phyloP scores from a whole-genome alignment of 805 yeast species.

The Cyberlindnera xylosilytica region DNA sequence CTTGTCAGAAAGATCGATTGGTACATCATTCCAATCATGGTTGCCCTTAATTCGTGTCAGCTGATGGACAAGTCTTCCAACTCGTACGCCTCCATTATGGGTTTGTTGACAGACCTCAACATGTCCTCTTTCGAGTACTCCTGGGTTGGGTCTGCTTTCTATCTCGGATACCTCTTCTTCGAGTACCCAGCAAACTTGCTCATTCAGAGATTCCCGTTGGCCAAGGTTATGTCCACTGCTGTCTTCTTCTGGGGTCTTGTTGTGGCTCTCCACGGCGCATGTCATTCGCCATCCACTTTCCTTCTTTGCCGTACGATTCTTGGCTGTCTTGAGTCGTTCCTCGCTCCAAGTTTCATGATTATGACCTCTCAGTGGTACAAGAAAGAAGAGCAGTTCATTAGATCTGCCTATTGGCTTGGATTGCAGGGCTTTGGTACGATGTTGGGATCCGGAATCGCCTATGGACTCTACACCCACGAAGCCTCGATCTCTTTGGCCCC shows the following conservation, averaged over 20 bases:
- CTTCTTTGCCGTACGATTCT: slow-evolving; percentile 44
- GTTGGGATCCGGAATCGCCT: slow-evolving; percentile 51
- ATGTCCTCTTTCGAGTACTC: slow-evolving; percentile 45
- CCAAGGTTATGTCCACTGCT: slow-evolving; percentile 44
- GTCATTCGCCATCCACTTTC: slow-evolving; percentile 34
- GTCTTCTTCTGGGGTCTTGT: slow-evolving; percentile 60
- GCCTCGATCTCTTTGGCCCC: slow-evolving; percentile 39
- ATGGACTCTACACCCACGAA: slow-evolving; percentile 38
- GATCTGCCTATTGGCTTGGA: slow-evolving; percentile 43
- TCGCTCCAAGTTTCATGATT: slow-evolving; percentile 54
- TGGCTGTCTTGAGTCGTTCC: slow-evolving; percentile 50
- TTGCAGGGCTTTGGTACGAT: slow-evolving; percentile 45
- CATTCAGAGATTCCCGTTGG: slow-evolving; percentile 56
- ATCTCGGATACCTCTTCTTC: slow-evolving; percentile 60
- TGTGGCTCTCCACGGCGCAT: slow-evolving; percentile 49
- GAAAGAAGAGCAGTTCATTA: slow-evolving; percentile 40
- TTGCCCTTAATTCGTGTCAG: slow-evolving; percentile 34
- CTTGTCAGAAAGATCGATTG: slow-evolving; percentile 37
- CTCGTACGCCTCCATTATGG: slow-evolving; percentile 48
- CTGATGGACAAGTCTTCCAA: slow-evolving; percentile 41
- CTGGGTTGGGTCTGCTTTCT: slow-evolving; percentile 58
- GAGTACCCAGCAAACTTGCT: slow-evolving; percentile 46
- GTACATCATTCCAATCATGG: slow-evolving; percentile 36
- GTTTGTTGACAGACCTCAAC: slow-evolving; percentile 40
- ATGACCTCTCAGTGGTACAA: slow-evolving; percentile 59